Evolutionary conservation across 805 yeast genomes (phyloP), one percentile per base, ranked within the genome.

Genomic region (Candida ascalaphidarum): DNA sequence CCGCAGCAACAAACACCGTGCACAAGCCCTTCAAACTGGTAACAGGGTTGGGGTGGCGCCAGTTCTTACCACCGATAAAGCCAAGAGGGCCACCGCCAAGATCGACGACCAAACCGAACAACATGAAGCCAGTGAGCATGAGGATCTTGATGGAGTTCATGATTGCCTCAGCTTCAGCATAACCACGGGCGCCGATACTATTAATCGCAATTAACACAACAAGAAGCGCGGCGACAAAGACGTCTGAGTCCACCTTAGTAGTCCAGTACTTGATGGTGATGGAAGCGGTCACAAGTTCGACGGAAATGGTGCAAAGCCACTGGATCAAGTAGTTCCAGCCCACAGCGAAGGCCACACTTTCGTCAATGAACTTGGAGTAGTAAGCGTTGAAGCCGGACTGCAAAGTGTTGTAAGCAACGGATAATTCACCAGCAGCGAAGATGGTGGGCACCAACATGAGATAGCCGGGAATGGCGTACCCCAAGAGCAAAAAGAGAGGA

Each of bases 281-380:
- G 3, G 44, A 36, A 8, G 46, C 44, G 11, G 44, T 40, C 20
- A 41, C 46, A 32, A 41, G 32, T 30, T 41, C 46, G 29, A 41
- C 29, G n/a, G 46, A 37, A 14, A 40, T 38, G 22, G 42, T 37
- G 16, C 44, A 37, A 11, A 35, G 35, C 52, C 52, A 57, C 37
- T 39, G 61, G 32, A 42, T 43, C 37, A 48, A 54, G 43, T 50
- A 58, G 37, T 55, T 57, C 61, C 61, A 56, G 7, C 62, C 63
- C 25, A 55, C 34, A 4, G 61, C 57, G 40, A 58, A 58, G 12
- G 56, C 65, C 26, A 56, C 28, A 16, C 58, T 48, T 33, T 57
- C 61, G 32, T 56, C 62, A 30, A 58, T 46, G 27, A 55, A 53
- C 36, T 53, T 50, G 22, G 43, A 23, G 26, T 48, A 48, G 38